phyloP scores from a whole-genome alignment of 179 eudicot genomes.

The Dionaea muscipula region DNA sequence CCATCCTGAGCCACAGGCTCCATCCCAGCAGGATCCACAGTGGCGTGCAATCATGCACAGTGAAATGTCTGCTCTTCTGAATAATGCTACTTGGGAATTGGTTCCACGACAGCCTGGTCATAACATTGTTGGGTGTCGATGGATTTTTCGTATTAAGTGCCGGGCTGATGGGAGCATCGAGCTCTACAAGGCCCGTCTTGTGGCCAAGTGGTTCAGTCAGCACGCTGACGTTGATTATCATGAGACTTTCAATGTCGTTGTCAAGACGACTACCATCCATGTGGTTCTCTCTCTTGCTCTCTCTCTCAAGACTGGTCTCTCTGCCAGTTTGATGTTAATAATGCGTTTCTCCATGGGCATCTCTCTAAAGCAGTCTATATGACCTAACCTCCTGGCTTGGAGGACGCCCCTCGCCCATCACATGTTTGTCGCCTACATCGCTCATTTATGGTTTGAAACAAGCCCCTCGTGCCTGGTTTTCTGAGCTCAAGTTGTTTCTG shows the following conservation, averaged over 20 bases:
- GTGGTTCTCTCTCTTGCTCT: background rate
- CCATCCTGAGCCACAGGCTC: too few relatives aligned
- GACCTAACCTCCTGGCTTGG: slow-evolving; percentile 2
- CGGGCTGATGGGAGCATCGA: background rate
- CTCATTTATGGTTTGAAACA: slow-evolving; percentile 3
- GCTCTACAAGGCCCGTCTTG: background rate
- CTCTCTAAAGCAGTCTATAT: background rate
- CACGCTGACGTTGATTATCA: background rate
- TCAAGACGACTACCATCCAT: background rate
- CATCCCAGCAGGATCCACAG: too few relatives aligned
- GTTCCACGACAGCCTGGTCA: background rate
- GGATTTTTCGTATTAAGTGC: background rate
- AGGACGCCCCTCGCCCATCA: background rate
- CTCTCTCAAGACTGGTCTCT: background rate
- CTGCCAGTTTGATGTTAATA: slow-evolving; percentile 1
- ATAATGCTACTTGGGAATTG: slow-evolving; percentile 8
- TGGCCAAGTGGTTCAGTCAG: background rate
- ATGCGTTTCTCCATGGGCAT: slow-evolving; percentile 5
- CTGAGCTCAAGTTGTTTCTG: background rate
- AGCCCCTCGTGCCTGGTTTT: slow-evolving; percentile 9
- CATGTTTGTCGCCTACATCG: background rate
- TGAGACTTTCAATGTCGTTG: background rate
- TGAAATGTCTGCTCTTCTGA: too few relatives aligned
- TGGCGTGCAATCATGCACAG: too few relatives aligned
- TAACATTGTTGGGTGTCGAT: slow-evolving; percentile 2